These are phyloP conservation scores for Diplodia sapinea DNA, from an alignment of 2,329 filamentous ascomycete species.

Conservation along the genomic window DNA sequence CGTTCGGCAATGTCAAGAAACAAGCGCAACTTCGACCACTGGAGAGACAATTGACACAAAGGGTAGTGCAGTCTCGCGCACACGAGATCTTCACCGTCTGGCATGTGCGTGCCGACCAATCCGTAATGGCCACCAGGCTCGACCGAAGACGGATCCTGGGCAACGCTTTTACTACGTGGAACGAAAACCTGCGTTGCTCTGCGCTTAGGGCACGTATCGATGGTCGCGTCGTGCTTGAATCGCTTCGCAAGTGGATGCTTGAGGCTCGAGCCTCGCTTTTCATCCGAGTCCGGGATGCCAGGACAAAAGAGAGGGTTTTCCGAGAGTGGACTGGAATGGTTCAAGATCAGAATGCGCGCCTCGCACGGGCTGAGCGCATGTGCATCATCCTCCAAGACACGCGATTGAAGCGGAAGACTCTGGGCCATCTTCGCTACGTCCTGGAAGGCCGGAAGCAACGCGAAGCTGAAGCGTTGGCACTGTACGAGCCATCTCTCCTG, in stretches of 20 bases:
- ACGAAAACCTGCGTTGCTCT: conserved; percentile 63
- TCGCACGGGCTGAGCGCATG: conserved; percentile 41
- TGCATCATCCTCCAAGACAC: conserved; percentile 43
- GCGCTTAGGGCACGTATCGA: conserved; percentile 60
- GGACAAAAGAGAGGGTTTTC: conserved; percentile 40
- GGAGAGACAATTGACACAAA: conserved; percentile 46
- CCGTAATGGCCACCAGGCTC: conserved; percentile 56
- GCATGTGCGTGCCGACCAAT: conserved; percentile 51
- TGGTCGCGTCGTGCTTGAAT: conserved; percentile 61
- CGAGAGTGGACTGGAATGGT: conserved; percentile 40
- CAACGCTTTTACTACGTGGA: conserved; percentile 67
- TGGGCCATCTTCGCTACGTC: conserved; percentile 39
- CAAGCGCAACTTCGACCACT: conserved; percentile 15
- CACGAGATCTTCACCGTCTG: conserved; percentile 53
- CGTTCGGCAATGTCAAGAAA: conserved; percentile 32
- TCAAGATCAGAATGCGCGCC: conserved; percentile 38
- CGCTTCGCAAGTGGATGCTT: conserved; percentile 67
- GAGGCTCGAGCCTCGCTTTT: conserved; percentile 53
- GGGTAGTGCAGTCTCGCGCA: conserved; percentile 51
- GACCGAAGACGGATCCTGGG: conserved; percentile 60
- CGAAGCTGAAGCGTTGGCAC: conserved; percentile 48
- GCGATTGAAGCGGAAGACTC: conserved; percentile 33
- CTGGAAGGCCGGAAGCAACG: conserved; percentile 39
- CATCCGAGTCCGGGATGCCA: conserved; percentile 45
- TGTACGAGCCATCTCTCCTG: conserved; percentile 50